Conservation (phyloP, 176 grass and related monocot genomes). For the Triticum timopheevii region DNA sequence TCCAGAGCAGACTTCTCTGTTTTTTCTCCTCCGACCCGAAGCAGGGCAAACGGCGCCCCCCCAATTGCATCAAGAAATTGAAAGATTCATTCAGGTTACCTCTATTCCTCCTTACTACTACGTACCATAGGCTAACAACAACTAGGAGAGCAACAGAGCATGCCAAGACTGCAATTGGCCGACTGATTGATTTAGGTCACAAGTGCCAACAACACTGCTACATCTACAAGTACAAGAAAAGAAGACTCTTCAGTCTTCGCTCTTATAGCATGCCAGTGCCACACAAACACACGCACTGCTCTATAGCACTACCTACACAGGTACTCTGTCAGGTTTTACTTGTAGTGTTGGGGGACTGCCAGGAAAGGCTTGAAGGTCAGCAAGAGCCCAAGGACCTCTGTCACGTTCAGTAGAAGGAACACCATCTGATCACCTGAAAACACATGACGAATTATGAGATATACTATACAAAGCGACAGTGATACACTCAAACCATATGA, state of each 20-base stretch:
- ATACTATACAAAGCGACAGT: too few species aligned
- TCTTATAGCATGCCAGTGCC: background rate
- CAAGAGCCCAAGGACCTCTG: constrained; percentile 52
- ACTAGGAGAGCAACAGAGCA: background rate
- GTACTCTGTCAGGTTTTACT: background rate
- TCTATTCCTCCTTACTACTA: background rate
- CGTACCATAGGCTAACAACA: background rate
- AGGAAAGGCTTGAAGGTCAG: constrained; percentile 80
- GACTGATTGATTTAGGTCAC: background rate
- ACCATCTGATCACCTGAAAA: constrained; percentile 73
- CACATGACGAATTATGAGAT: background rate
- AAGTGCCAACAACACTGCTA: background rate
- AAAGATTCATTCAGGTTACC: background rate
- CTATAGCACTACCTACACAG: background rate
- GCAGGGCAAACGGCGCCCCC: background rate
- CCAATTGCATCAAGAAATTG: background rate
- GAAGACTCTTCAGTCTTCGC: background rate
- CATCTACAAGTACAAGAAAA: background rate
- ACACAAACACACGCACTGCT: background rate
- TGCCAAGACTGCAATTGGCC: background rate
- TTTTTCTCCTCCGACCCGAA: background rate
- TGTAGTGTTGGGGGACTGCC: constrained; percentile 9
- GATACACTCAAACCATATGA: too few species aligned
- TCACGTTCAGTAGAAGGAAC: constrained; percentile 60
- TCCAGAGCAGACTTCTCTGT: too few species aligned